Conservation (phyloP, 2,329 filamentous ascomycete species). For the Periglandula ipomoeae region DNA sequence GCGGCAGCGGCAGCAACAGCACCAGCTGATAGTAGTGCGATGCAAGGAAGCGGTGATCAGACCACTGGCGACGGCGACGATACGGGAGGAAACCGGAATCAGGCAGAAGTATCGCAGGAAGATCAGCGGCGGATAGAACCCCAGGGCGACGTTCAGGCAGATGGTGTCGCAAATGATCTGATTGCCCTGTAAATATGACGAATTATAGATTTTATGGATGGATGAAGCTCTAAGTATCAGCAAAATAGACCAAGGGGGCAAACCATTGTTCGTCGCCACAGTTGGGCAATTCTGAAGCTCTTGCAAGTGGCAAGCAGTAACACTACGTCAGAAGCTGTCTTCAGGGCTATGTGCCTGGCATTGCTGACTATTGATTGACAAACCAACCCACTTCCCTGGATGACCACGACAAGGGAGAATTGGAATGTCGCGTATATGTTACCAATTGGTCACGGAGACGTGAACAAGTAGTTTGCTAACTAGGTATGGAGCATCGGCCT, state of each 20-base stretch:
- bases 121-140: neutral
- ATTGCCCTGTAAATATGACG: constrained; percentile 5
- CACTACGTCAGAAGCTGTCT: neutral
- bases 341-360: neutral
- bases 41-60: neutral
- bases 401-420: too few relatives aligned
- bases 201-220: neutral
- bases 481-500: too few relatives aligned
- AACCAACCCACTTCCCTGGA: too few relatives aligned
- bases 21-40: constrained; percentile 4
- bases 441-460: neutral
- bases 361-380: neutral
- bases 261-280: neutral
- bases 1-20: constrained; percentile 16
- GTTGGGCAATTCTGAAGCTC: neutral
- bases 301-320: neutral
- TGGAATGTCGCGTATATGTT: neutral
- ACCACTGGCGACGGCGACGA: neutral
- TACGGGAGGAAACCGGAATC: constrained; percentile 4
- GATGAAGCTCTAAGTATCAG: neutral
- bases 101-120: constrained; percentile 5
- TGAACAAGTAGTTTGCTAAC: neutral
- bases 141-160: neutral
- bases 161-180: constrained; percentile 3
- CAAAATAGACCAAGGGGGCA: neutral